A percentile compares a stretch with the other conserved stretches of the same genome.
phyloP scores from a whole-genome alignment of 148 eudicot species.

The Beta vulgaris region DNA sequence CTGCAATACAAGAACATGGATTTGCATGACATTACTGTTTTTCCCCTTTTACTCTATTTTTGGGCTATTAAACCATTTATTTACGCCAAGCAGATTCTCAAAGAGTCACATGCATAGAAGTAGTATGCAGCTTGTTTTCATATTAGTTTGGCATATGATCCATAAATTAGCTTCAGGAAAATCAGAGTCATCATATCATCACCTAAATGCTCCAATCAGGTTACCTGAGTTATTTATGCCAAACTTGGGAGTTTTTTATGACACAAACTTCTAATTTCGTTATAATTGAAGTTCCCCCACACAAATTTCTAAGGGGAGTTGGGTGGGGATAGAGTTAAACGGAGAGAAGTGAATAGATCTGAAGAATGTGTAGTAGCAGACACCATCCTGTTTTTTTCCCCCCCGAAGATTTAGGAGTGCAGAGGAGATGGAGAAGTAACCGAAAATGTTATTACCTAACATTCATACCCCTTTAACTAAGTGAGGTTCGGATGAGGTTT shows the following conservation, averaged over 20 bases:
- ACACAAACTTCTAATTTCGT: background rate
- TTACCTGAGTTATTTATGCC: background rate
- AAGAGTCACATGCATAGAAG: background rate
- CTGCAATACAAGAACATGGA: background rate
- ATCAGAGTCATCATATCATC: background rate
- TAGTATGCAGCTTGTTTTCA: background rate
- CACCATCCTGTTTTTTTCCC: background rate
- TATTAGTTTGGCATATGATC: background rate
- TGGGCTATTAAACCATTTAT: background rate
- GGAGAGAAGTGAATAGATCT: background rate
- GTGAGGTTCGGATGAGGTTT: background rate
- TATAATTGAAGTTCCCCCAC: background rate
- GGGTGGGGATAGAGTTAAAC: background rate
- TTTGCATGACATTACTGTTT: background rate
- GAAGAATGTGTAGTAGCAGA: background rate
- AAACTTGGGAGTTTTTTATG: background rate
- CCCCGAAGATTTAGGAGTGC: background rate
- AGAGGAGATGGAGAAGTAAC: background rate
- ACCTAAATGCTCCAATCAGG: background rate
- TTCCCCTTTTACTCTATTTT: background rate
- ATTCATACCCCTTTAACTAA: background rate
- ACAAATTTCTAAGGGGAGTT: no score
- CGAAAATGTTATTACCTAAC: background rate
- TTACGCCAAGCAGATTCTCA: background rate
- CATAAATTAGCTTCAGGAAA: background rate